Conservation (phyloP, 2,329 filamentous ascomycete genomes). For the Penicillium frequentans region DNA sequence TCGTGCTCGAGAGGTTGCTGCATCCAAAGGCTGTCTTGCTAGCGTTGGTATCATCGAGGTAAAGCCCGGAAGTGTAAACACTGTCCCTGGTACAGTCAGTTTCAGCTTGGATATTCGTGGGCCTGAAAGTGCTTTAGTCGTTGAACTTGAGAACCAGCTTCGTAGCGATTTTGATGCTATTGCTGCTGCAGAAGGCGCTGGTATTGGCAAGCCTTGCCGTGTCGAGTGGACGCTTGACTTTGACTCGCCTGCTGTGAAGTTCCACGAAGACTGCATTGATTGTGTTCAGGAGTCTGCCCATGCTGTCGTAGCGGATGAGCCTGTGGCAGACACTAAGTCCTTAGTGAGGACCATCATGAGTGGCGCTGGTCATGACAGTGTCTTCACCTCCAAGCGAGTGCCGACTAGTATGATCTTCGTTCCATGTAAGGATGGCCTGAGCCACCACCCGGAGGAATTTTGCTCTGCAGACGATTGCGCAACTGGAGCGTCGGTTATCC, state of each 20-base stretch:
- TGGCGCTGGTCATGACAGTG: constrained; percentile 67
- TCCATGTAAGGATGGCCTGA: constrained; percentile 62
- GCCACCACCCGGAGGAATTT: constrained; percentile 65
- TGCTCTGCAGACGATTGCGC: constrained; percentile 61
- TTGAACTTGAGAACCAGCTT: constrained; percentile 58
- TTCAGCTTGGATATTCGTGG: constrained; percentile 70
- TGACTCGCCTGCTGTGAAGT: constrained; percentile 60
- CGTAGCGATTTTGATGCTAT: constrained; percentile 60
- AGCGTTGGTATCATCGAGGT: constrained; percentile 69
- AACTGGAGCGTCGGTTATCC: constrained; percentile 49
- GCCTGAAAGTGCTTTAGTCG: constrained; percentile 56
- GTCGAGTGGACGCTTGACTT: constrained; percentile 64
- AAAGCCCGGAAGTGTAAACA: constrained; percentile 70
- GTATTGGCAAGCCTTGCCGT: constrained; percentile 51
- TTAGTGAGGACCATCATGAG: constrained; percentile 56
- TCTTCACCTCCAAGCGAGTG: constrained; percentile 59
- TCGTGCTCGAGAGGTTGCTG: constrained; percentile 63
- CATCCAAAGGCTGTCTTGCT: constrained; percentile 60
- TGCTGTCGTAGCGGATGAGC: constrained; percentile 56
- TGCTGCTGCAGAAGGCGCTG: constrained; percentile 57
- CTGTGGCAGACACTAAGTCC: constrained; percentile 39
- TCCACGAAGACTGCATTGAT: constrained; percentile 66
- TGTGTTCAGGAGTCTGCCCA: constrained; percentile 63
- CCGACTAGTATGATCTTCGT: constrained; percentile 69
- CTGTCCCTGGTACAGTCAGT: constrained; percentile 66